These are phyloP conservation scores for Russula earlei DNA, from an alignment of 768 basidiomycete species.

Conservation along the genomic window DNA sequence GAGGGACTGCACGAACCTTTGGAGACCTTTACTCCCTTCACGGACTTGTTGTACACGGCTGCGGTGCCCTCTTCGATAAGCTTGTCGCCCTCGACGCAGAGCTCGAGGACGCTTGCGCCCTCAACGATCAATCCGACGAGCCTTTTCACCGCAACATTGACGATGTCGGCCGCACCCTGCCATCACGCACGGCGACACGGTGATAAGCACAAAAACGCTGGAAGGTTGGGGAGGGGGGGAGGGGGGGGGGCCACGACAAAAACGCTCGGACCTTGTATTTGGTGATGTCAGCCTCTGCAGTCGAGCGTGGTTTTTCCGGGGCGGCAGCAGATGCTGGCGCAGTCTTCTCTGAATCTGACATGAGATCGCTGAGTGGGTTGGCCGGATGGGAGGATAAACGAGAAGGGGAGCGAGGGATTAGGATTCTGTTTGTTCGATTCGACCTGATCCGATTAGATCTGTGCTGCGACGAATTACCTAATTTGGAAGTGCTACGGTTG, in stretches of 20 bases:
- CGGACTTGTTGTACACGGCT: slow-evolving; percentile 80
- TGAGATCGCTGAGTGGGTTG: slow-evolving; percentile 22
- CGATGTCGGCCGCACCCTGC: slow-evolving; percentile 87
- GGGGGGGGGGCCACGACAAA: too few relatives aligned
- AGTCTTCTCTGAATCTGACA: slow-evolving; percentile 55
- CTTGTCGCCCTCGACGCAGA: slow-evolving; percentile 90
- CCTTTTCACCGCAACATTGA: slow-evolving; percentile 75
- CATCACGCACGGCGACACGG: neutral
- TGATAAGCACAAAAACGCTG: neutral
- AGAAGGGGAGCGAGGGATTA: neutral
- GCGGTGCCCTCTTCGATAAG: slow-evolving; percentile 80
- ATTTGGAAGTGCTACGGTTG: neutral
- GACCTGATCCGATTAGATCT: slow-evolving; percentile 2
- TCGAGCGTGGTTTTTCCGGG: slow-evolving; percentile 41
- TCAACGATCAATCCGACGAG: slow-evolving; percentile 67
- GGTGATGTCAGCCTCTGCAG: slow-evolving; percentile 66
- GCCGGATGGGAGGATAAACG: neutral
- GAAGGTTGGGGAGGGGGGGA: too few relatives aligned
- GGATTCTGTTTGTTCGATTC: neutral
- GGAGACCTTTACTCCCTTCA: slow-evolving; percentile 78
- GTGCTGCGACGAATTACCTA: neutral
- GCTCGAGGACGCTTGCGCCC: slow-evolving; percentile 81
- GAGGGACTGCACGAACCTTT: slow-evolving; percentile 69
- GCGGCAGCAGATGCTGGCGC: slow-evolving; percentile 12
- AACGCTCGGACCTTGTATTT: slow-evolving; percentile 65